These are phyloP conservation scores for Heritiera fomes DNA, from an alignment of 345 rosid genomes.

Conservation along the genomic window DNA sequence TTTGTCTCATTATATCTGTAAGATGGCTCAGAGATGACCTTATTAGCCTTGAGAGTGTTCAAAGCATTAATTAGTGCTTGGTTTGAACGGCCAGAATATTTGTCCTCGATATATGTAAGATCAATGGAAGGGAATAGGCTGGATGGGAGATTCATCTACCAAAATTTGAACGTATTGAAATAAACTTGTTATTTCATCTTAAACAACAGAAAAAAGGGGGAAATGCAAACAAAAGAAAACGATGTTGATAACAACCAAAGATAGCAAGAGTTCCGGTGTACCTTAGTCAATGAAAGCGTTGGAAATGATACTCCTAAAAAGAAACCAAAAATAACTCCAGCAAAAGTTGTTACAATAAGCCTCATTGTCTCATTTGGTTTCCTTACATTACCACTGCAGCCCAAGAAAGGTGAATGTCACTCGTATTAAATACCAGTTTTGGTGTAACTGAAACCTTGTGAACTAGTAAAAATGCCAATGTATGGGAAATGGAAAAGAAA, in stretches of 20 bases:
- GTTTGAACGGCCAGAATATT: conserved; percentile 75
- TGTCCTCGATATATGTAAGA: conserved; percentile 75
- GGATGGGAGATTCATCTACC: conserved; percentile 85
- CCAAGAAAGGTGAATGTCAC: conserved; percentile 21
- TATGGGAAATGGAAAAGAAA: background rate
- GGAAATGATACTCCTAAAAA: conserved; percentile 81
- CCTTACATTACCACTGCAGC: conserved; percentile 50
- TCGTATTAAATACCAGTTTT: background rate
- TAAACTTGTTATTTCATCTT: conserved; percentile 6
- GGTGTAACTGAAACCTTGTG: conserved; percentile 4
- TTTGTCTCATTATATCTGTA: conserved; percentile 41
- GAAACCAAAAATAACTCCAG: conserved; percentile 75
- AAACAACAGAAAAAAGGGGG: background rate
- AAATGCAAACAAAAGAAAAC: too few species aligned
- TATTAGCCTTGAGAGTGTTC: conserved; percentile 56
- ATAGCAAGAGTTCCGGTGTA: conserved; percentile 15
- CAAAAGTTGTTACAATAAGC: conserved; percentile 64
- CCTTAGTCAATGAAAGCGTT: conserved; percentile 79
- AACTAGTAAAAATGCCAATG: conserved; percentile 2
- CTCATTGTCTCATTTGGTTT: conserved; percentile 71
- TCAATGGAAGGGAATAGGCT: conserved; percentile 78
- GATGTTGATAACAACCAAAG: background rate
- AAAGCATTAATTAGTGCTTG: conserved; percentile 62
- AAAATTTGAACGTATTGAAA: conserved; percentile 27
- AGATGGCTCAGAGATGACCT: conserved; percentile 30